Evolutionary conservation across 1,139 yeast species (phyloP).

Genomic region (Pichia sp.): DNA sequence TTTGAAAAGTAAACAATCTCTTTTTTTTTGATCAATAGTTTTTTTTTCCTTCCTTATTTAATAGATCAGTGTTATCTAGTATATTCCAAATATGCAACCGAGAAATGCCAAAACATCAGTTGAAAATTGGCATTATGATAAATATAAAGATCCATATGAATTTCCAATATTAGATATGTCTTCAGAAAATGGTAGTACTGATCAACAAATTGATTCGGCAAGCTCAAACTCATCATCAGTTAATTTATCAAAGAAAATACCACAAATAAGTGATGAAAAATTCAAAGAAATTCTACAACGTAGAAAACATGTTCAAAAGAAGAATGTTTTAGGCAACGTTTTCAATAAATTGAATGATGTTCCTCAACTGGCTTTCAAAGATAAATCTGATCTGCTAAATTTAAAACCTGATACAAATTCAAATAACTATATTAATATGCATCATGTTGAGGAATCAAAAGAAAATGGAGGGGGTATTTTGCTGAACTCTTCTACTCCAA

Average conservation of each 20-base stretch:
- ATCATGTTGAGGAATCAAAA: not conserved
- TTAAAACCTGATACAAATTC: not conserved
- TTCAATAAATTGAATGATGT: not conserved
- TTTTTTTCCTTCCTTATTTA: too few species aligned
- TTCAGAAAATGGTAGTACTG: conserved; percentile 5
- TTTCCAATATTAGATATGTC: conserved; percentile 10
- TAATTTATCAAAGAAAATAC: conserved; percentile 7
- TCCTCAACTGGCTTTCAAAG: conserved; percentile 1
- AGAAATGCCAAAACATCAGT: not conserved
- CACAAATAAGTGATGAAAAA: conserved; percentile 8
- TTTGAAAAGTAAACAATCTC: not conserved
- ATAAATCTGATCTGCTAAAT: not conserved
- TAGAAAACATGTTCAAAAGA: not conserved
- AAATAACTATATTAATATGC: not conserved
- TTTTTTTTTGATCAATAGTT: too few species aligned
- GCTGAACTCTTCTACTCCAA: conserved; percentile 9
- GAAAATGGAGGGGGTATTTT: not conserved
- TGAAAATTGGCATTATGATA: conserved; percentile 14
- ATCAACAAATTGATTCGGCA: not conserved
- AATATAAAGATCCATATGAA: conserved; percentile 10
- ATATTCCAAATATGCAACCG: too few species aligned
- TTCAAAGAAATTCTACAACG: conserved; percentile 4
- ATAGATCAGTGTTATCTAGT: too few species aligned
- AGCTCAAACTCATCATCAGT: not conserved
- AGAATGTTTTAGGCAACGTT: not conserved